Evolutionary conservation across 2,329 filamentous ascomycete species (phyloP).

Genomic region (Celoporthe dispersa): DNA sequence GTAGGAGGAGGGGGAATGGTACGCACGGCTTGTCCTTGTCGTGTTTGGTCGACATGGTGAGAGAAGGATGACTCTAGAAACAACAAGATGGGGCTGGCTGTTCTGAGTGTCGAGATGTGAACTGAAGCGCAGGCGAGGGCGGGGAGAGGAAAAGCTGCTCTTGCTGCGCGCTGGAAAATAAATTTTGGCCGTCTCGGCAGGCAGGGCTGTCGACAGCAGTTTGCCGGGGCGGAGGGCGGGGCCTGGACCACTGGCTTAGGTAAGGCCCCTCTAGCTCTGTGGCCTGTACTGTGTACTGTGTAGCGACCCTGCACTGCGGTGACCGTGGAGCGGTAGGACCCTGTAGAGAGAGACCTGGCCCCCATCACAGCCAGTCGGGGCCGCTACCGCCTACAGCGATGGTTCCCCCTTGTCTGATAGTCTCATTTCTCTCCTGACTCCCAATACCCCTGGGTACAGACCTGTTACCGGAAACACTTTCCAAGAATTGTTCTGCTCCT

Average conservation of each 20-base stretch:
- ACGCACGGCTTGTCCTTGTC: constrained; percentile 76
- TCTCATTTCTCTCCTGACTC: neutral
- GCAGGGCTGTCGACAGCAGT: neutral
- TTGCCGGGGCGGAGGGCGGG: neutral
- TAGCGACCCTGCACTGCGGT: neutral
- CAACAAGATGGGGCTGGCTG: neutral
- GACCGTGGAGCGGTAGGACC: neutral
- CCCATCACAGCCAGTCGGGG: constrained; percentile 16
- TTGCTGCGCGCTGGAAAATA: neutral
- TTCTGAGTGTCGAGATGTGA: neutral
- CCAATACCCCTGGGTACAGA: neutral
- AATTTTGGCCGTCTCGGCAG: constrained; percentile 16
- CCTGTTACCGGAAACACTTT: neutral
- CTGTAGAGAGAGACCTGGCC: neutral
- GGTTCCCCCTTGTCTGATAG: neutral
- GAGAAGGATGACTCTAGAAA: neutral
- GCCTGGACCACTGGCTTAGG: constrained; percentile 4
- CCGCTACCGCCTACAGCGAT: constrained; percentile 8
- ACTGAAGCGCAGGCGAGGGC: neutral
- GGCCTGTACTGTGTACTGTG: too few relatives aligned
- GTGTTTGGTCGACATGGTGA: constrained; percentile 81
- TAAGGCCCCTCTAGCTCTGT: neutral
- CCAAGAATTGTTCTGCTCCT: neutral
- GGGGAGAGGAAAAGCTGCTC: neutral
- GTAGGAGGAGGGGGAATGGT: neutral